These are phyloP conservation scores for Kockovaella imperatae DNA, from an alignment of 768 basidiomycete species.

Conservation along the genomic window DNA sequence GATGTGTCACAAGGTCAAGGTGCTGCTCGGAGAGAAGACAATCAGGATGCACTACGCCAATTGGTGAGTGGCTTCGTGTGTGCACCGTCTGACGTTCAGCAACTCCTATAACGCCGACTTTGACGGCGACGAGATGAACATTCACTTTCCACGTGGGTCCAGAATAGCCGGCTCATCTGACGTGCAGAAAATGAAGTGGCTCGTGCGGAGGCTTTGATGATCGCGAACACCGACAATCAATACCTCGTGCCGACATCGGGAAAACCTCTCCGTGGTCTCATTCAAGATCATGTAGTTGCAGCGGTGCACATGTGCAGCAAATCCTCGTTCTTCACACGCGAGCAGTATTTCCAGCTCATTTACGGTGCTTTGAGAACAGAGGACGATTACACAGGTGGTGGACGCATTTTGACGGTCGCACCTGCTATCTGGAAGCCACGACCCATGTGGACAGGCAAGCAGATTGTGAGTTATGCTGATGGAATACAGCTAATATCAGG, in stretches of 20 bases:
- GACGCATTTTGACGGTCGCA: slow-evolving; percentile 69
- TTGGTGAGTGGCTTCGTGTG: slow-evolving; percentile 53
- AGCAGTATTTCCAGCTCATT: slow-evolving; percentile 91
- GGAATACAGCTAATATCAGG: slow-evolving; percentile 49
- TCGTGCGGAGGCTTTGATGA: slow-evolving; percentile 83
- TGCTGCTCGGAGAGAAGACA: slow-evolving; percentile 91
- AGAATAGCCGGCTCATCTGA: not conserved
- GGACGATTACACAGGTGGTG: slow-evolving; percentile 55
- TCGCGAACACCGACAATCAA: slow-evolving; percentile 97
- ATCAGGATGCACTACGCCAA: slow-evolving; percentile 99
- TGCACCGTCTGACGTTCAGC: slow-evolving; percentile 48
- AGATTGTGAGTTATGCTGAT: slow-evolving; percentile 58
- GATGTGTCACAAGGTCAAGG: slow-evolving; percentile 94
- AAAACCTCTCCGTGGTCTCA: slow-evolving; percentile 91
- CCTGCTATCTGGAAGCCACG: slow-evolving; percentile 87
- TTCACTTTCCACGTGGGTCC: slow-evolving; percentile 89
- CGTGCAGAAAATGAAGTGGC: slow-evolving; percentile 81
- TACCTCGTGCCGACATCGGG: slow-evolving; percentile 99
- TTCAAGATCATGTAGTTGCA: slow-evolving; percentile 97
- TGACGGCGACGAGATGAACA: slow-evolving; percentile 98
- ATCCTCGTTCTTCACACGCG: slow-evolving; percentile 86
- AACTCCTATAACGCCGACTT: slow-evolving; percentile 97
- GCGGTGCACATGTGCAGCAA: slow-evolving; percentile 99
- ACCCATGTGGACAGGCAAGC: slow-evolving; percentile 95
- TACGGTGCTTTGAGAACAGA: slow-evolving; percentile 92